Conservation (phyloP, 441 rosid species). For the Erysimum pusillum region DNA sequence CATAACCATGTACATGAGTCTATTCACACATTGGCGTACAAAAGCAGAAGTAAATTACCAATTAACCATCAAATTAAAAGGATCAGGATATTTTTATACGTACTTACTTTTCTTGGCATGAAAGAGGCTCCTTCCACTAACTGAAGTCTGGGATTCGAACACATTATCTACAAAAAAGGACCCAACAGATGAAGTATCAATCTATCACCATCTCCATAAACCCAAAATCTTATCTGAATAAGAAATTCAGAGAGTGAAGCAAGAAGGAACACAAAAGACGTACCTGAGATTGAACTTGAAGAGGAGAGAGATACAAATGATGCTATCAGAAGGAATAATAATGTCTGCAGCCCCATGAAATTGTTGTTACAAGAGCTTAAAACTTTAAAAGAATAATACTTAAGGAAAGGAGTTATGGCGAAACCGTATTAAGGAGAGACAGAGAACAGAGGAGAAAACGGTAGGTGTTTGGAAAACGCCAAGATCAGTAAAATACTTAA, state of each 20-base stretch:
- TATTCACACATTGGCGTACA: not conserved
- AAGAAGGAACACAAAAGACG: conserved; percentile 1
- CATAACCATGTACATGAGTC: not conserved
- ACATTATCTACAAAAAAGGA: conserved; percentile 22
- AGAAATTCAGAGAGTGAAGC: not conserved
- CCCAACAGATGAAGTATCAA: not conserved
- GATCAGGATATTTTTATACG: not conserved
- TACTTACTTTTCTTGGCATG: conserved; percentile 44
- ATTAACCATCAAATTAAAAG: not conserved
- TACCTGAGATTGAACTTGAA: conserved; percentile 26
- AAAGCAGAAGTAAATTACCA: not conserved
- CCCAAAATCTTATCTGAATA: too few relatives aligned
- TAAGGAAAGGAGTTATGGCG: not conserved
- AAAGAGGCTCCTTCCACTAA: conserved; percentile 34
- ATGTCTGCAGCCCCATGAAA: conserved; percentile 23
- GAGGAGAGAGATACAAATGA: conserved; percentile 15
- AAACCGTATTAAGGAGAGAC: conserved; percentile 5
- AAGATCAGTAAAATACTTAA: not conserved
- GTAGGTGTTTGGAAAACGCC: conserved; percentile 17
- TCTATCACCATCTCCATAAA: too few relatives aligned
- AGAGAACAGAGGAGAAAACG: conserved; percentile 14
- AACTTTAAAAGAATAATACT: not conserved
- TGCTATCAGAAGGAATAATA: conserved; percentile 19
- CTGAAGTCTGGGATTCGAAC: conserved; percentile 25
- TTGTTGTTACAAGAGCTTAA: not conserved